Percentiles rank a stretch among this genome's conserved stretches.
phyloP scores from a whole-genome alignment of 2,329 filamentous ascomycete species.

The Beauveria sp. region DNA sequence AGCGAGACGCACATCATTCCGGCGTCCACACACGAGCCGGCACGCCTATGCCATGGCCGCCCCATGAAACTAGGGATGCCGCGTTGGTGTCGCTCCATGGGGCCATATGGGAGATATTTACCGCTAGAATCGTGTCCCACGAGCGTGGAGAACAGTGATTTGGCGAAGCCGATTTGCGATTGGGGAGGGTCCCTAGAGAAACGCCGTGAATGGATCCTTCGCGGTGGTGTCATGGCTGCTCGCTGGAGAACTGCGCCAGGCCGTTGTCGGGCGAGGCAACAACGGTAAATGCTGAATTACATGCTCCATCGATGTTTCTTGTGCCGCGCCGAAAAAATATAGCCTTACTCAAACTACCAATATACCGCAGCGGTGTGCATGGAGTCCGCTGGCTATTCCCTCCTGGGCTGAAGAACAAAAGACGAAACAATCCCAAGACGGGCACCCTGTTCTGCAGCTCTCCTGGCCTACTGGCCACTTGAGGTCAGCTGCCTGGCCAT shows the following conservation, averaged over 20 bases:
- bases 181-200: too few relatives aligned
- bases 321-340: not conserved
- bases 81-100: not conserved
- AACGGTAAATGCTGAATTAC: not conserved
- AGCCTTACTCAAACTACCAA: not conserved
- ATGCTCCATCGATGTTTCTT: not conserved
- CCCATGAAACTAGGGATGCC: not conserved
- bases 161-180: too few relatives aligned
- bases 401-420: too few relatives aligned
- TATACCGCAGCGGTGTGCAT: not conserved
- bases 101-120: not conserved
- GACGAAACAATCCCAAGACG: too few relatives aligned
- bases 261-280: not conserved
- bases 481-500: not conserved
- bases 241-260: not conserved
- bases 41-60: not conserved
- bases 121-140: too few relatives aligned
- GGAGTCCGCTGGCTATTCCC: not conserved
- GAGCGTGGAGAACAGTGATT: too few relatives aligned
- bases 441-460: not conserved
- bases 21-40: not conserved
- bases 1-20: not conserved
- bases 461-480: not conserved
- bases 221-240: not conserved
- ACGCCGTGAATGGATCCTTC: not conserved